Conservation (phyloP, 148 eudicot species). For the Rhododendron williamsianum region DNA sequence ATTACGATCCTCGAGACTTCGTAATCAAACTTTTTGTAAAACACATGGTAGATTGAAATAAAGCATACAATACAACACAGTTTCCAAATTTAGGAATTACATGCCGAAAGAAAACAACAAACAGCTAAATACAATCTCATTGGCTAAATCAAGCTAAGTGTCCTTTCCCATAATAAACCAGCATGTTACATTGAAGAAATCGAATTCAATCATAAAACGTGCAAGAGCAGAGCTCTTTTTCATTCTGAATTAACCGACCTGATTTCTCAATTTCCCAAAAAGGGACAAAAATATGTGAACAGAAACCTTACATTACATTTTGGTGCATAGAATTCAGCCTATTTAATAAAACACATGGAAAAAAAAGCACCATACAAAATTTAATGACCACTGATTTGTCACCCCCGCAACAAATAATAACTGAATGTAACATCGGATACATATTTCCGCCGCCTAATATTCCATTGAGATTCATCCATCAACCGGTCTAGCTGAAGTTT, state of each 20-base stretch:
- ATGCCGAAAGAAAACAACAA: too few species aligned
- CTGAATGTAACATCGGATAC: not conserved
- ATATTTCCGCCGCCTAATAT: not conserved
- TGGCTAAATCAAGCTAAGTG: not conserved
- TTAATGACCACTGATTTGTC: not conserved
- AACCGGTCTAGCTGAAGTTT: not conserved
- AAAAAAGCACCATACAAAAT: not conserved
- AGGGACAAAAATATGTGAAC: not conserved
- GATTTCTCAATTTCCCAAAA: not conserved
- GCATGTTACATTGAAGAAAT: not conserved
- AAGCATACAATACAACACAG: too few species aligned
- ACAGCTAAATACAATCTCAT: not conserved
- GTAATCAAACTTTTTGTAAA: too few species aligned
- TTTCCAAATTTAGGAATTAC: too few species aligned
- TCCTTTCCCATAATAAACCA: not conserved
- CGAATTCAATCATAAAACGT: not conserved
- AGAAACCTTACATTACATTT: not conserved
- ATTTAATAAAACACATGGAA: not conserved
- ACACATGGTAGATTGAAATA: too few species aligned
- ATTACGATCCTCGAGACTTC: too few species aligned
- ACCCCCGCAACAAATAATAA: not conserved
- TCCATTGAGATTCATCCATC: not conserved
- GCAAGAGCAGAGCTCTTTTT: not conserved
- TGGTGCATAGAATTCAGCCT: not conserved
- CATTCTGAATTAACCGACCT: not conserved